Evolutionary conservation across 345 rosid species (phyloP).

Genomic region (Gossypioides kirkii): DNA sequence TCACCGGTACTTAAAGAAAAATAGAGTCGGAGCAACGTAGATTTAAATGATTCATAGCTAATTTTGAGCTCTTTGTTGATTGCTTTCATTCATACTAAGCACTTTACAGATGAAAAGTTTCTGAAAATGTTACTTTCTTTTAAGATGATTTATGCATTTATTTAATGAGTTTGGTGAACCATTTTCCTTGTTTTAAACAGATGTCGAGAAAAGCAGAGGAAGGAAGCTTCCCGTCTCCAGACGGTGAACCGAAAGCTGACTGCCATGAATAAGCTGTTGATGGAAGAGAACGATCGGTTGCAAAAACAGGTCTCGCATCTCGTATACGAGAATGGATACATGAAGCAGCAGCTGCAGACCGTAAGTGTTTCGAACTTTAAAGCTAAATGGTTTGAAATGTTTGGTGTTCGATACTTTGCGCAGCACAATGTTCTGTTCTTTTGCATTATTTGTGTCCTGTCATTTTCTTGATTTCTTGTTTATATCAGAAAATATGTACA

Average conservation of each 20-base stretch:
- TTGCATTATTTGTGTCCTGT: not conserved
- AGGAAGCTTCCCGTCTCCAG: conserved; percentile 88
- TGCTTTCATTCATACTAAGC: not conserved
- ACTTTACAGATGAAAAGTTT: not conserved
- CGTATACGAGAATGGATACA: conserved; percentile 88
- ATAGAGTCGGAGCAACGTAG: too few species aligned
- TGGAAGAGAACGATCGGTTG: conserved; percentile 97
- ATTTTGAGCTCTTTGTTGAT: not conserved
- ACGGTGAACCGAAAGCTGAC: conserved; percentile 80
- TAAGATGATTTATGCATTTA: not conserved
- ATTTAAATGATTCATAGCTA: not conserved
- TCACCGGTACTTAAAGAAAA: too few species aligned
- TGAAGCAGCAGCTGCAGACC: conserved; percentile 68
- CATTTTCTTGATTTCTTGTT: not conserved
- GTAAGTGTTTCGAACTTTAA: conserved; percentile 28
- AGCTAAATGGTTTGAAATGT: not conserved
- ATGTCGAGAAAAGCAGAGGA: conserved; percentile 97
- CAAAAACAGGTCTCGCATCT: conserved; percentile 97
- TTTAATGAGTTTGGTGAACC: not conserved
- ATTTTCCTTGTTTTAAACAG: conserved; percentile 22
- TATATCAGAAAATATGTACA: not conserved
- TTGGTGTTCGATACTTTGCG: not conserved
- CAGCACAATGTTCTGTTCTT: not conserved
- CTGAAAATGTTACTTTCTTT: not conserved
- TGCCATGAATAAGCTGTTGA: conserved; percentile 92